Evolutionary conservation across 495 filamentous ascomycete genomes (phyloP).

Genomic region (Penicillium malachiteum): DNA sequence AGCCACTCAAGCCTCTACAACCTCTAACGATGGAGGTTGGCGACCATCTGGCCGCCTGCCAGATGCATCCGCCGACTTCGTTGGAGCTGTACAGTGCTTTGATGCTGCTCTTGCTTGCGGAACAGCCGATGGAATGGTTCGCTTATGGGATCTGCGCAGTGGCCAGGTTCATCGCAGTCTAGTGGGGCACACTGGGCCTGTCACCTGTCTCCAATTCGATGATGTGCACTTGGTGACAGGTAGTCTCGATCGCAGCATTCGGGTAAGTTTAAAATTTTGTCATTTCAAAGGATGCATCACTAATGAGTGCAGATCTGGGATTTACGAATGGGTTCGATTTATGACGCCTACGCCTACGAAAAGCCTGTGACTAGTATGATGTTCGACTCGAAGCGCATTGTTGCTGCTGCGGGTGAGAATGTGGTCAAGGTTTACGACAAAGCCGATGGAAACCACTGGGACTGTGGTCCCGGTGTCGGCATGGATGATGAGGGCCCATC

Average conservation of each 20-base stretch:
- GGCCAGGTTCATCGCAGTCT: constrained; percentile 95
- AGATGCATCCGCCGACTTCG: constrained; percentile 81
- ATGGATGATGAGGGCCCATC: constrained; percentile 59
- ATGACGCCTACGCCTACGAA: constrained; percentile 95
- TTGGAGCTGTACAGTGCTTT: constrained; percentile 93
- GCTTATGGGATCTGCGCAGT: constrained; percentile 94
- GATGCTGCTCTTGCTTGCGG: constrained; percentile 97
- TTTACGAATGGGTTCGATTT: constrained; percentile 91
- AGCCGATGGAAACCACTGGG: constrained; percentile 92
- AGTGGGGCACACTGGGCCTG: constrained; percentile 93
- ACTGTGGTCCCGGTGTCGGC: constrained; percentile 81
- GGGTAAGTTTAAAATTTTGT: constrained; percentile 58
- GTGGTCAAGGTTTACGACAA: constrained; percentile 99
- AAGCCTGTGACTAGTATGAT: constrained; percentile 94
- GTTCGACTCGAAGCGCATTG: constrained; percentile 91
- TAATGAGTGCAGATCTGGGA: constrained; percentile 82
- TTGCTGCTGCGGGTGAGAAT: constrained; percentile 83
- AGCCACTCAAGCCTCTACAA: constrained; percentile 82
- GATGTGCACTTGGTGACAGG: constrained; percentile 94
- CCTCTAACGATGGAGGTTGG: constrained; percentile 57
- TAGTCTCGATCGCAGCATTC: constrained; percentile 87
- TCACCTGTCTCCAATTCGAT: constrained; percentile 95
- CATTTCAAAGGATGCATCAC: constrained; percentile 2
- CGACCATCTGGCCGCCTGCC: constrained; percentile 57
- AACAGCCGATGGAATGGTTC: constrained; percentile 96